phyloP scores from a whole-genome alignment of 2,329 filamentous ascomycete genomes.

The Macrophomina phaseolina region DNA sequence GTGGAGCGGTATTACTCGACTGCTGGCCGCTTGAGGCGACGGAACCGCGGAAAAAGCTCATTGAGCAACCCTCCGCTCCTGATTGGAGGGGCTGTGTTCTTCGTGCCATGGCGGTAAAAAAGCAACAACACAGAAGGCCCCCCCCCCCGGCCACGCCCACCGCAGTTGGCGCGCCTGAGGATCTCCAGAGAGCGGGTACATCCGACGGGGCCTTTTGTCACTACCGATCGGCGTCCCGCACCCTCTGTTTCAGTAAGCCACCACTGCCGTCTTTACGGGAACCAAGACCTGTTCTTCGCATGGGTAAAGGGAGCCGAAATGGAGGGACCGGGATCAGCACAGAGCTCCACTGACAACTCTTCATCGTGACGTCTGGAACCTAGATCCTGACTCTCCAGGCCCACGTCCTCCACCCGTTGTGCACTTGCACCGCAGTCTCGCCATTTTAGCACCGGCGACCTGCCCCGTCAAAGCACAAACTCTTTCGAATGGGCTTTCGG shows the following conservation, averaged over 20 bases:
- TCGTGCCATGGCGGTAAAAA: background rate
- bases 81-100: constrained; percentile 1
- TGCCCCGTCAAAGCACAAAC: background rate
- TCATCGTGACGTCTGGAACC: constrained; percentile 19
- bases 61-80: background rate
- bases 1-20: background rate
- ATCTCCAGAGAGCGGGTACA: constrained; percentile 17
- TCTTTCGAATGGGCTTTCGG: background rate
- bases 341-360: background rate
- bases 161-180: constrained; percentile 6
- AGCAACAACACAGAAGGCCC: constrained; percentile 3
- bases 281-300: background rate
- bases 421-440: background rate
- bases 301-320: constrained; percentile 5
- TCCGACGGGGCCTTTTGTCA: background rate
- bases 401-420: background rate
- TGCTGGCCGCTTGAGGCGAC: background rate
- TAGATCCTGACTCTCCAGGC: constrained; percentile 3
- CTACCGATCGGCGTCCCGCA: constrained; percentile 9
- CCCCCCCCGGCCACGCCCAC: background rate
- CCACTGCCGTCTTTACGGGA: constrained; percentile 1
- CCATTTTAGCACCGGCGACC: background rate
- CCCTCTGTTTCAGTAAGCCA: constrained; percentile 3
- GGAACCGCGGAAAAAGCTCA: constrained; percentile 2
- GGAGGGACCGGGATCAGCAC: constrained; percentile 4